phyloP scores from a whole-genome alignment of 116 monocot genomes.

The Iris pallida region DNA sequence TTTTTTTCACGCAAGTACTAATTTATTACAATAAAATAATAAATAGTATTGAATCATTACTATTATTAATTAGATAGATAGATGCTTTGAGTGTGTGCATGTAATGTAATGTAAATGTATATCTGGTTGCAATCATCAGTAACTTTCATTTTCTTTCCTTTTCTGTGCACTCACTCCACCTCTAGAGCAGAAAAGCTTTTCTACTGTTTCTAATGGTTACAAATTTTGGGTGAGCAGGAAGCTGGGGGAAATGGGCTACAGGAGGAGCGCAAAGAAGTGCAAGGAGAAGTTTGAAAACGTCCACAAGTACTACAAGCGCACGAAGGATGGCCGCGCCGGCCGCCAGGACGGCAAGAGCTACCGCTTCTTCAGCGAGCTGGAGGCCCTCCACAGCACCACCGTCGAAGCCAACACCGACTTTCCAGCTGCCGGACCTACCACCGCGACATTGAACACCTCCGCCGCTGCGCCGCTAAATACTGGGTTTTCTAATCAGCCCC shows the following conservation, averaged over 20 bases:
- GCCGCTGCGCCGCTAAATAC: background rate
- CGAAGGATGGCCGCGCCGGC: constrained; percentile 47
- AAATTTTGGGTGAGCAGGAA: constrained; percentile 20
- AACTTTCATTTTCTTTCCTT: constrained; percentile 9
- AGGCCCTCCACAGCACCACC: constrained; percentile 30
- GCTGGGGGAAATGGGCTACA: constrained; percentile 40
- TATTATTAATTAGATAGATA: constrained; percentile 3
- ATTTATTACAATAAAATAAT: constrained; percentile 16
- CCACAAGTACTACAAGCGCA: constrained; percentile 58
- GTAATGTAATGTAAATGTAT: background rate
- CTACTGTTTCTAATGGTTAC: too few relatives aligned
- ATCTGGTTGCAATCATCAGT: constrained; percentile 6
- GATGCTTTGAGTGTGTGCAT: background rate
- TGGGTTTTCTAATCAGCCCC: too few relatives aligned
- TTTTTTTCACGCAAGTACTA: too few relatives aligned
- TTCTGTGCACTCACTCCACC: background rate
- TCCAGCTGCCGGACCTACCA: background rate
- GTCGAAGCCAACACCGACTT: background rate
- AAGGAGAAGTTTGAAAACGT: constrained; percentile 68
- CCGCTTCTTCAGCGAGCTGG: constrained; percentile 49
- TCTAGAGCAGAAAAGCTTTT: too few relatives aligned
- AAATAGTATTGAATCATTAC: too few relatives aligned
- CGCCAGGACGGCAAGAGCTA: constrained; percentile 58
- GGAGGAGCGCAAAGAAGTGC: constrained; percentile 51
- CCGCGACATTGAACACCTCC: background rate